Evolutionary conservation across 148 eudicot genomes (phyloP), one percentile per base, ranked within the genome.

Genomic region (Rhododendron simsii): DNA sequence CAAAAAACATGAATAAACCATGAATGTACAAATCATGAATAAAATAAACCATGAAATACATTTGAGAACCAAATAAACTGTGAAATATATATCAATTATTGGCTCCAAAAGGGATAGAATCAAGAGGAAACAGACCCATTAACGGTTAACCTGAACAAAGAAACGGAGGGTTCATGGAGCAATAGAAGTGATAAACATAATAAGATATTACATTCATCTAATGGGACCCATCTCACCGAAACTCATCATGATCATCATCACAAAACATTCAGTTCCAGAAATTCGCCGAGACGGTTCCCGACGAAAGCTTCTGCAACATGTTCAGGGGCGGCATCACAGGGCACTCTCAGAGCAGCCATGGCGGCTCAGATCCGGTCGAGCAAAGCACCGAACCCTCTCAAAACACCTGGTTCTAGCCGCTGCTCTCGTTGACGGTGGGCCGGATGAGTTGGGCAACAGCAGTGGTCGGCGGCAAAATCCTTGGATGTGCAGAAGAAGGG

Each of bases 131-230:
- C 47, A 93, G 95, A 45, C 85, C 89, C 50, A 91, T 33, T 33
- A 33, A 33, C 35, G 35, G 35, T 91, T 12, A 95, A 93, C 69
- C 93, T 92, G 39, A 95, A 92, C 87, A 88, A 91, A 41, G 93
- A 91, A 55, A 91, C 92, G 9, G 89, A 92, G 86, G 92, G 90
- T 83, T 92, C 91, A 21, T 95, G 95, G 95, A 93, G 93, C 88
- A 93, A 92, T 79, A 93, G 90, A 57, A 92, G 94, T 83, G 94
- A 93, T 5, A 20, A 81, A 21, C 41, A 39, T 39, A 91, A 90
- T 45, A 92, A 26, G 91, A 53, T 91, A 90, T 26, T 79, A 26
- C 84, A 57, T 33, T 79, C 91, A 55, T 59, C 86, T 5, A 63
- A n/a, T 28, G 84, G 65, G 44, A 83, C 83, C 23, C 92, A 88